Evolutionary conservation across 495 filamentous ascomycete species (phyloP).

Genomic region (Neurospora cerealis): DNA sequence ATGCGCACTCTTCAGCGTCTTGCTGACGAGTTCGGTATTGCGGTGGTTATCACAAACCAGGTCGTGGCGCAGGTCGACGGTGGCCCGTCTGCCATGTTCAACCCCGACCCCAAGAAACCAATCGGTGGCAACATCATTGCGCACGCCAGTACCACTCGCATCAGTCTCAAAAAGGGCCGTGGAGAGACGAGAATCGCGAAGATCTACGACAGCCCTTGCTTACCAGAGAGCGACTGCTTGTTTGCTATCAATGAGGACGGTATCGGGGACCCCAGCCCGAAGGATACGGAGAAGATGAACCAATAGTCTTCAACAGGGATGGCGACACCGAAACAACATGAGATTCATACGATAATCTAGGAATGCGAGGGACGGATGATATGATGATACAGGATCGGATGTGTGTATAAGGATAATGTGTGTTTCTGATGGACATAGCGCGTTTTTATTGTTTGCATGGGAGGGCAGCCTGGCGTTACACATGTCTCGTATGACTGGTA

Average conservation of each 20-base stretch:
- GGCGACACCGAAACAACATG: background rate
- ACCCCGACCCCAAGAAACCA: constrained; percentile 97
- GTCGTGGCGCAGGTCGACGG: constrained; percentile 98
- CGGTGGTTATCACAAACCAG: constrained; percentile 97
- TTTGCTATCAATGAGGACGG: constrained; percentile 97
- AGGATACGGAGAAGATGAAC: constrained; percentile 72
- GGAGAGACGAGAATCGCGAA: constrained; percentile 95
- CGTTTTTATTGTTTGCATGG: background rate
- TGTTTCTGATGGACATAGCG: background rate
- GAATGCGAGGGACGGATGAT: background rate
- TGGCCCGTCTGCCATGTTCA: constrained; percentile 93
- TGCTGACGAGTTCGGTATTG: constrained; percentile 96
- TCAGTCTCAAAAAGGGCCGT: constrained; percentile 90
- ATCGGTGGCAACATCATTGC: constrained; percentile 99
- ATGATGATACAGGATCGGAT: background rate
- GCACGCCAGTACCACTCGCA: constrained; percentile 81
- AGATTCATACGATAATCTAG: background rate
- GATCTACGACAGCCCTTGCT: constrained; percentile 96
- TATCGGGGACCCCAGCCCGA: constrained; percentile 90
- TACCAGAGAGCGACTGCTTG: constrained; percentile 91
- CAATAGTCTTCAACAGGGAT: constrained; percentile 8
- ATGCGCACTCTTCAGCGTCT: constrained; percentile 89
- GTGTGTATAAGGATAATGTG: background rate
- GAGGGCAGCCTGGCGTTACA: background rate
- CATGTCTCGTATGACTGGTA: background rate